Evolutionary conservation across 176 grass and related monocot species (phyloP).

Genomic region (Saccharum officinarum): DNA sequence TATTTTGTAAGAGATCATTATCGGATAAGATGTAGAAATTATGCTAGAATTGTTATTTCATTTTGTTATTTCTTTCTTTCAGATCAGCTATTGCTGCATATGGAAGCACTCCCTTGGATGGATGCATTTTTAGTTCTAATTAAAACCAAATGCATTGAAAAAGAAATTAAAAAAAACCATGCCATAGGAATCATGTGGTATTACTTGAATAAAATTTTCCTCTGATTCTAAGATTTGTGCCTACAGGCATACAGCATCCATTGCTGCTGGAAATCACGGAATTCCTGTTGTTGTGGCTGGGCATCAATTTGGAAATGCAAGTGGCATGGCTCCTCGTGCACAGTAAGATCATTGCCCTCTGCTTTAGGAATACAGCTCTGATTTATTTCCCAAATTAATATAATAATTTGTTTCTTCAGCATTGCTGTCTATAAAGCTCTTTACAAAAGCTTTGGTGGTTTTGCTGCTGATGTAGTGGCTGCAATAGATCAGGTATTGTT

Average conservation of each 20-base stretch:
- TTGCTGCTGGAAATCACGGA: conserved; percentile 93
- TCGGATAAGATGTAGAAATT: not conserved
- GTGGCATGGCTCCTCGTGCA: conserved; percentile 99
- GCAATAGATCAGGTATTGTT: conserved; percentile 92
- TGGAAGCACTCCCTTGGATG: not conserved
- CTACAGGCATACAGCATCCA: conserved; percentile 92
- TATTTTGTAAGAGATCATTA: conserved; percentile 6
- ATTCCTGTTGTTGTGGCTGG: conserved; percentile 86
- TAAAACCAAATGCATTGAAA: not conserved
- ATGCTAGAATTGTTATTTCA: not conserved
- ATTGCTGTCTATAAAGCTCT: conserved; percentile 99
- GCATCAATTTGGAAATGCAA: conserved; percentile 95
- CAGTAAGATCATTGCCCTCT: conserved; percentile 65
- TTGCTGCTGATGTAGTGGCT: conserved; percentile 99
- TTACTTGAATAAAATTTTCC: not conserved
- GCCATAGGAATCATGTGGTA: not conserved
- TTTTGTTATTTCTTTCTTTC: conserved; percentile 5
- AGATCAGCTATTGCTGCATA: not conserved
- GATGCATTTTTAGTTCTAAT: not conserved
- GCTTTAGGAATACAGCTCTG: not conserved
- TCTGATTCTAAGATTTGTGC: conserved; percentile 28
- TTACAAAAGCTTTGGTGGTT: conserved; percentile 98
- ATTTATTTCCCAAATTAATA: conserved; percentile 23
- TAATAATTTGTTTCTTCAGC: conserved; percentile 46
- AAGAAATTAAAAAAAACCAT: not conserved